Conservation (phyloP, 768 basidiomycete genomes). For the Tylopilus plumbeoviolaceoides region DNA sequence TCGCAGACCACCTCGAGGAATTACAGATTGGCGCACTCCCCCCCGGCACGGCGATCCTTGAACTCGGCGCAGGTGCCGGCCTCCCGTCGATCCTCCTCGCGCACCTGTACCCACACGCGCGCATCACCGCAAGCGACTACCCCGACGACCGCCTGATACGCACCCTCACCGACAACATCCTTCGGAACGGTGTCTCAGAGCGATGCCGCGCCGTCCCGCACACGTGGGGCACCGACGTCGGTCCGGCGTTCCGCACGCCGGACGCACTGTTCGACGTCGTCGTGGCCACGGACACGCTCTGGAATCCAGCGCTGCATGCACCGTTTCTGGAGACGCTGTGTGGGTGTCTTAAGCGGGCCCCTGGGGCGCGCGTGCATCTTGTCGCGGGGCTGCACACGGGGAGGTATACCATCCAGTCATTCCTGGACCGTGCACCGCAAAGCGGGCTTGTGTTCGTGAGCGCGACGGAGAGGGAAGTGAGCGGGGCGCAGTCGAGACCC, state of each 20-base stretch:
- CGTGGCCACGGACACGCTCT: constrained; percentile 72
- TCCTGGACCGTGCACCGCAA: constrained; percentile 35
- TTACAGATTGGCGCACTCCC: constrained; percentile 36
- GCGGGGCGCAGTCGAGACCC: constrained; percentile 33
- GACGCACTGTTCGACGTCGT: constrained; percentile 54
- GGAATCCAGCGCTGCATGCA: constrained; percentile 62
- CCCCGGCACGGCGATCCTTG: constrained; percentile 41
- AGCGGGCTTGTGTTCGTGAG: constrained; percentile 45
- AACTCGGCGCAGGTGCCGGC: constrained; percentile 73
- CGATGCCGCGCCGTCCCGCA: constrained; percentile 55
- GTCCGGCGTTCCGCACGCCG: constrained; percentile 12
- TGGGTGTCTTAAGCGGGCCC: constrained; percentile 40
- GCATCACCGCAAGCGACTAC: constrained; percentile 63
- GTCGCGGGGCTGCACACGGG: constrained; percentile 77
- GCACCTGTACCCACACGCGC: constrained; percentile 36
- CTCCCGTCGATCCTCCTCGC: constrained; percentile 69
- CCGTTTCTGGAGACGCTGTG: constrained; percentile 52
- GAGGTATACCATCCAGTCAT: constrained; percentile 63
- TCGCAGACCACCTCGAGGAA: constrained; percentile 60
- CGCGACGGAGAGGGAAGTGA: constrained; percentile 46
- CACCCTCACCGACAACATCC: constrained; percentile 55
- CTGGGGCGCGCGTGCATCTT: constrained; percentile 53
- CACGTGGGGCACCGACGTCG: constrained; percentile 58
- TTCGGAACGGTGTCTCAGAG: constrained; percentile 41
- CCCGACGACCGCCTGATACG: constrained; percentile 60